phyloP scores from a whole-genome alignment of 139 green algal genomes.

The Chlamydomonas sp. region DNA sequence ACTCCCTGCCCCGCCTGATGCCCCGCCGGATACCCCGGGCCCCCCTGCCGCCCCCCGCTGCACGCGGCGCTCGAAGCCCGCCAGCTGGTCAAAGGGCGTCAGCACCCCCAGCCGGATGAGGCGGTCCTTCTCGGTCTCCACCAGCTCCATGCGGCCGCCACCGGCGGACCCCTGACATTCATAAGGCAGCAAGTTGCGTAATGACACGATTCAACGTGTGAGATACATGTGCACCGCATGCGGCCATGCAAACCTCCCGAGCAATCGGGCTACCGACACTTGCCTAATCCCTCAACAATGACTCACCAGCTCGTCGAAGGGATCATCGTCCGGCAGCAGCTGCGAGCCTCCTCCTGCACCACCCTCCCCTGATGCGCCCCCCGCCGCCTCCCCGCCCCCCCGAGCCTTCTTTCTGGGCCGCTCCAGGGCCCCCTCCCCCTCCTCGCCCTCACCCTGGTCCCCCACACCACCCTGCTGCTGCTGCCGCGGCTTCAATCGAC shows the following conservation, averaged over 20 bases:
- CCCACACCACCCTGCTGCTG: neutral
- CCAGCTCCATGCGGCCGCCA: conserved; percentile 33
- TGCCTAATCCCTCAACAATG: neutral
- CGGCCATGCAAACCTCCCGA: neutral
- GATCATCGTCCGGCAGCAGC: neutral
- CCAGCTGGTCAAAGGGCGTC: conserved; percentile 87
- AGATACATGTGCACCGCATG: neutral
- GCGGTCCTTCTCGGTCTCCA: conserved; percentile 89
- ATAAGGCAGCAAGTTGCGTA: neutral
- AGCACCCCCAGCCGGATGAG: conserved; percentile 87
- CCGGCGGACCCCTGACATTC: conserved; percentile 1
- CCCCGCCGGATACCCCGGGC: neutral
- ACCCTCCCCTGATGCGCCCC: neutral
- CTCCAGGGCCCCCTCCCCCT: neutral
- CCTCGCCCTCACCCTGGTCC: too few species aligned
- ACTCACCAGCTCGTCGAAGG: neutral
- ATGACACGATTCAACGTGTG: neutral
- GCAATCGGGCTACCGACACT: neutral
- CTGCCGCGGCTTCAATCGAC: neutral
- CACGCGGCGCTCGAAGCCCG: conserved; percentile 80
- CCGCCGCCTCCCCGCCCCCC: too few species aligned
- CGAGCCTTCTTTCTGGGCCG: conserved; percentile 6
- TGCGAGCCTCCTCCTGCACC: neutral
- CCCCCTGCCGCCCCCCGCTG: conserved; percentile 19
- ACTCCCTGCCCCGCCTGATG: neutral